Base-by-base conservation (phyloP, 108 stramenopile genomes). In the Nitzschia inconspicua region DNA sequence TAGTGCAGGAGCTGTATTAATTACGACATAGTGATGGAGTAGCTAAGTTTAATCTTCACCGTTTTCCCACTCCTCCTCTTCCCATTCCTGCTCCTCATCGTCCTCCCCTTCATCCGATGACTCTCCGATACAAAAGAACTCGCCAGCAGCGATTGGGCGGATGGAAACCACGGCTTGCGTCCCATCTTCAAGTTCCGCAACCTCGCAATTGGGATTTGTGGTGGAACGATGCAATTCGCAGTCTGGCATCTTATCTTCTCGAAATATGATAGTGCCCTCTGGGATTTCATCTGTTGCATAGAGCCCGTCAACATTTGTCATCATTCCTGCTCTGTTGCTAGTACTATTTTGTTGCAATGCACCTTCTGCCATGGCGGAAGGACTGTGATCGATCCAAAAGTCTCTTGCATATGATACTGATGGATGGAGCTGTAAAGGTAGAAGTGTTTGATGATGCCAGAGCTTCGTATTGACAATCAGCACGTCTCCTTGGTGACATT, bases 361-460 rank as follows among this genome's bases (percentile, higher is more conserved):
- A 22, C 28, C 16, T n/a, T n/a, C n/a, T n/a, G n/a, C n/a, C n/a
- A n/a, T n/a, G n/a, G n/a, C n/a, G n/a, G n/a, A n/a, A n/a, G n/a
- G n/a, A n/a, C n/a, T n/a, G n/a, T n/a, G n/a, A n/a, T n/a, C n/a
- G 34, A 85, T 72, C 57, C 72, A 85, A 44, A 95, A 76, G 72
- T 95, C 94, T 41, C 90, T 60, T 7, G 94, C 94, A 73, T 91
- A 90, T 1, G 88, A 89, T 26, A 92, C 80, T 22, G 85, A 90
- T 6, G 87, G 87, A 7, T 47, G 50, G 8, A 61, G 29, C 41
- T 86, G 83, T 4, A 67, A 30, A 9, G 91, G 91, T 35, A 95
- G 60, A 3, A 68, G 44, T n/a, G 94, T 95, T 39, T 79, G 78
- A 66, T 95, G 94, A 74, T 80, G 89, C 94, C 94, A 95, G 7